Percentiles rank a stretch among this genome's conserved stretches.
These are phyloP conservation scores for Yamadazyma blattariae DNA, from an alignment of 1,139 yeast species.

Conservation along the genomic window DNA sequence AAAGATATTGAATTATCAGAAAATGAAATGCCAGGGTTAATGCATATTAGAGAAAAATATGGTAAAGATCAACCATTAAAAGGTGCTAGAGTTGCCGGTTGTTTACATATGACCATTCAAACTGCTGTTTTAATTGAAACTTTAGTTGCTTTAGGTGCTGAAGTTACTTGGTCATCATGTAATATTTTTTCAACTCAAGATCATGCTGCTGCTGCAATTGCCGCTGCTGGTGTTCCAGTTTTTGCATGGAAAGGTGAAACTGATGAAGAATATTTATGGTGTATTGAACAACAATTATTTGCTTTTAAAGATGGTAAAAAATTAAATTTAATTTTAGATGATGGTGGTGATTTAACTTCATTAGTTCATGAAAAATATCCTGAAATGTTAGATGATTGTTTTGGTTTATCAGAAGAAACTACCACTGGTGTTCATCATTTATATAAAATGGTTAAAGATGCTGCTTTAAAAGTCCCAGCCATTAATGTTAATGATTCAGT, in stretches of 20 bases:
- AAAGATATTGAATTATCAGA: slow-evolving; percentile 99
- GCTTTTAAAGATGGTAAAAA: slow-evolving; percentile 96
- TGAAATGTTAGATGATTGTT: slow-evolving; percentile 93
- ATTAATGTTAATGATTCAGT: slow-evolving; percentile 99
- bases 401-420: slow-evolving; percentile 98
- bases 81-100: slow-evolving; percentile 99
- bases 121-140: slow-evolving; percentile 99
- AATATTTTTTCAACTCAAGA: slow-evolving; percentile 99
- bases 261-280: slow-evolving; percentile 99
- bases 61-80: slow-evolving; percentile 92
- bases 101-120: slow-evolving; percentile 99
- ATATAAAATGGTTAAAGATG: slow-evolving; percentile 93
- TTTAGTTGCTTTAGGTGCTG: slow-evolving; percentile 96
- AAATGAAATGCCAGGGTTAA: slow-evolving; percentile 99
- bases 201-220: slow-evolving; percentile 99
- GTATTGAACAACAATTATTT: slow-evolving; percentile 98
- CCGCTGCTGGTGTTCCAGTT: slow-evolving; percentile 99
- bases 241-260: slow-evolving; percentile 99
- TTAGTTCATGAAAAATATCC: slow-evolving; percentile 98
- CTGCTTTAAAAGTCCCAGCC: slow-evolving; percentile 95
- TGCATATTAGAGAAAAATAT: slow-evolving; percentile 94
- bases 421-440: slow-evolving; percentile 99
- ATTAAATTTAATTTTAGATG: slow-evolving; percentile 97
- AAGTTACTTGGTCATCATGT: slow-evolving; percentile 99
- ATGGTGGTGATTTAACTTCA: slow-evolving; percentile 99